phyloP scores from a whole-genome alignment of 2,329 filamentous ascomycete genomes.

The Neoascochyta sp. region DNA sequence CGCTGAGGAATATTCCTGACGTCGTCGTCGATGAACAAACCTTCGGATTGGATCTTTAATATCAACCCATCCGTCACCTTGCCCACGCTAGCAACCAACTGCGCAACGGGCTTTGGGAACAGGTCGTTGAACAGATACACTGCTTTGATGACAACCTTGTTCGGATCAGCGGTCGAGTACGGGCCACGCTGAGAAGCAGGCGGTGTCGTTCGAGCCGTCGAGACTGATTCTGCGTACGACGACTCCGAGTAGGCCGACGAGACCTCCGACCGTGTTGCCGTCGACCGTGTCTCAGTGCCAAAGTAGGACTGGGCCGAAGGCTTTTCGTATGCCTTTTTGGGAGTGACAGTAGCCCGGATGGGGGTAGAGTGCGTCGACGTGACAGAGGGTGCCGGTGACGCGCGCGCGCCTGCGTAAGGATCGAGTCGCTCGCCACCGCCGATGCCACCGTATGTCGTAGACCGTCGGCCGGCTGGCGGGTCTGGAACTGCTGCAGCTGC shows the following conservation, averaged over 20 bases:
- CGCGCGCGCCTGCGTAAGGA: slow-evolving; percentile 61
- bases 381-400: slow-evolving; percentile 50
- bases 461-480: slow-evolving; percentile 23
- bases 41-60: slow-evolving; percentile 86
- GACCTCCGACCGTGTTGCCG: slow-evolving; percentile 29
- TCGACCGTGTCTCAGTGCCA: slow-evolving; percentile 44
- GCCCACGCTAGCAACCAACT: slow-evolving; percentile 79
- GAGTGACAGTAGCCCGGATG: slow-evolving; percentile 37
- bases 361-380: slow-evolving; percentile 40
- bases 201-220: slow-evolving; percentile 77
- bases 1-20: slow-evolving; percentile 85
- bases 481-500: slow-evolving; percentile 21
- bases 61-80: slow-evolving; percentile 89
- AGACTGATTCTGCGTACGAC: slow-evolving; percentile 80
- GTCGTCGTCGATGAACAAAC: slow-evolving; percentile 96
- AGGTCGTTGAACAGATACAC: slow-evolving; percentile 92
- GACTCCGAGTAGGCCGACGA: slow-evolving; percentile 69
- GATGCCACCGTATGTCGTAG: slow-evolving; percentile 38
- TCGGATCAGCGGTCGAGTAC: slow-evolving; percentile 83
- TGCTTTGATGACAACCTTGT: slow-evolving; percentile 93
- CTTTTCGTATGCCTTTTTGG: slow-evolving; percentile 44
- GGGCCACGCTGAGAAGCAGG: slow-evolving; percentile 73
- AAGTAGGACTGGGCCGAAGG: slow-evolving; percentile 57
- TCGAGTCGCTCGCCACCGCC: slow-evolving; percentile 66
- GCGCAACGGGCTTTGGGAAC: slow-evolving; percentile 84